Conservation (phyloP, 169 alveolate genomes). For the Plasmodium adleri region DNA sequence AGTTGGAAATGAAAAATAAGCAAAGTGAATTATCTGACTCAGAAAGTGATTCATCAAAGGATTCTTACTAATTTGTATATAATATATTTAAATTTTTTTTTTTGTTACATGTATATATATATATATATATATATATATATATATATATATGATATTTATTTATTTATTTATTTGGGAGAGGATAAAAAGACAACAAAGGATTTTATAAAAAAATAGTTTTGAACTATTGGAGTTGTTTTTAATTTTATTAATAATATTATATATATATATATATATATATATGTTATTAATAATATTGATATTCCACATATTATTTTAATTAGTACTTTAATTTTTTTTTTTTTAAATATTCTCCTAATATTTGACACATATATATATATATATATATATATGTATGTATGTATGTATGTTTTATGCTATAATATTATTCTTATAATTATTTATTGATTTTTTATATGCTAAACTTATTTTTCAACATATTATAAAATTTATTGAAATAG, state of each 20-base stretch:
- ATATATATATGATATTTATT: neutral
- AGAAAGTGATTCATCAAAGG: constrained; percentile 71
- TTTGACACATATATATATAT: neutral
- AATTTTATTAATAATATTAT: neutral
- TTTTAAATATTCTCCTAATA: neutral
- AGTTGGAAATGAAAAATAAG: constrained; percentile 41
- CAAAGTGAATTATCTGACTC: constrained; percentile 39
- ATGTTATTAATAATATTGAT: neutral
- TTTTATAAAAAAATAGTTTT: neutral
- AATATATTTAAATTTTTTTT: neutral
- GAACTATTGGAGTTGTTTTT: neutral
- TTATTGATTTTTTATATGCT: neutral
- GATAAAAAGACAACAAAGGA: neutral
- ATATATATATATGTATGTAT: too few species aligned
- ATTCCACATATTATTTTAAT: neutral
- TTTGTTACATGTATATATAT: neutral
- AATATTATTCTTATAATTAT: neutral
- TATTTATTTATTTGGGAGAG: neutral
- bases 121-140: neutral
- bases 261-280: constrained; percentile 3
- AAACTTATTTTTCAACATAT: neutral
- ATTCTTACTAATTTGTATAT: constrained; percentile 31
- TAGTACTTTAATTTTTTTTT: neutral
- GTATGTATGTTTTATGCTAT: neutral
- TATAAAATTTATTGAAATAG: neutral